Conservation (phyloP, 768 basidiomycete species). For the Sporobolomyces pararoseus region DNA sequence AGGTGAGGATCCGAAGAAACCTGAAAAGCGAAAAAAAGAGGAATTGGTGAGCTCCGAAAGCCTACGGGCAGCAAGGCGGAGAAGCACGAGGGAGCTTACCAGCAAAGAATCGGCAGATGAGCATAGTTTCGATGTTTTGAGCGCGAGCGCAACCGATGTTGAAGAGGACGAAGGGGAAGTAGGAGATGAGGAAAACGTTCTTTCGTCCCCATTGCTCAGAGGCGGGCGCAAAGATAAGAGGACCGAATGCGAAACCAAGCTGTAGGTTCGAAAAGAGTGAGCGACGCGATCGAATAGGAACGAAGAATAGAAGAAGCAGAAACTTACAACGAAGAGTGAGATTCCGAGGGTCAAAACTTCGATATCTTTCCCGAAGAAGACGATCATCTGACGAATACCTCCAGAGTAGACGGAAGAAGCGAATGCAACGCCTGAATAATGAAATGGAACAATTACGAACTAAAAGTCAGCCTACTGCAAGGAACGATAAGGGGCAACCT, state of each 20-base stretch:
- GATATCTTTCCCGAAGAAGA: constrained; percentile 20
- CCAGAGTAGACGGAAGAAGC: constrained; percentile 40
- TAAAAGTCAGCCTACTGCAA: not conserved
- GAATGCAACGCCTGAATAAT: constrained; percentile 38
- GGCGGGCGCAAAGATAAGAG: constrained; percentile 46
- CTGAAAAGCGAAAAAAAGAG: constrained; percentile 49
- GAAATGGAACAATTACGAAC: not conserved
- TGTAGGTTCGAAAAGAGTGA: not conserved
- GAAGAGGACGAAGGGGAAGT: constrained; percentile 54
- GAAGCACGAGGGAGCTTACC: not conserved
- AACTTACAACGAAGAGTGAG: constrained; percentile 44
- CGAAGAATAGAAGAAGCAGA: not conserved
- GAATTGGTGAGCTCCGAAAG: not conserved
- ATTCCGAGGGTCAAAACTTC: constrained; percentile 45
- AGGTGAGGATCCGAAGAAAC: constrained; percentile 63
- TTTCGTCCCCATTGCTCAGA: constrained; percentile 51
- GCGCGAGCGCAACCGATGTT: constrained; percentile 63
- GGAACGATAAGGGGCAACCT: not conserved
- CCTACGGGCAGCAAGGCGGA: no score
- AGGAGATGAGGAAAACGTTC: constrained; percentile 53
- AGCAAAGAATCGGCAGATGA: constrained; percentile 60
- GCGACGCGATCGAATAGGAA: no score
- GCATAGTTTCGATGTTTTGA: constrained; percentile 59
- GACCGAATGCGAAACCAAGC: constrained; percentile 45
- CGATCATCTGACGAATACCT: constrained; percentile 29